Percentiles rank a stretch among this genome's conserved stretches.
phyloP scores from a whole-genome alignment of 495 filamentous ascomycete species.

The Hyaloscypha hepaticicola region DNA sequence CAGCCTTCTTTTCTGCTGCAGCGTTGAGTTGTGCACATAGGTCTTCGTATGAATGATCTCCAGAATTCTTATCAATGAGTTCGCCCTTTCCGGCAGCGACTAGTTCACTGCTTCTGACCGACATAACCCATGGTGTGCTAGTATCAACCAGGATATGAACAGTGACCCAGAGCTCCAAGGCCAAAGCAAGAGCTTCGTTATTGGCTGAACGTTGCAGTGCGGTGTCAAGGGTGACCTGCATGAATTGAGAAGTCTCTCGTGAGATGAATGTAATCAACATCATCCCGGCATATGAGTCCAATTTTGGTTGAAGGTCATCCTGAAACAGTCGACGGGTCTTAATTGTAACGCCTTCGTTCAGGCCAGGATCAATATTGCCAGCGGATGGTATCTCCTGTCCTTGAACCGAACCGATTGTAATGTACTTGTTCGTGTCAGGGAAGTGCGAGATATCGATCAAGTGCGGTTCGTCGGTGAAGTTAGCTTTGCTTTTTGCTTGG shows the following conservation, averaged over 20 bases:
- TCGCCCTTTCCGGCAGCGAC: conserved; percentile 34
- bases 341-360: conserved; percentile 11
- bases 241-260: conserved; percentile 64
- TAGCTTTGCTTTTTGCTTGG: conserved; percentile 53
- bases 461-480: conserved; percentile 56
- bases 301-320: conserved; percentile 64
- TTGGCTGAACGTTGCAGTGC: conserved; percentile 55
- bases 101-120: conserved; percentile 47
- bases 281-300: conserved; percentile 71
- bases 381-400: conserved; percentile 36
- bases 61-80: conserved; percentile 29
- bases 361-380: conserved; percentile 30
- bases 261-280: conserved; percentile 60
- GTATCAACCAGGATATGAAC: conserved; percentile 70
- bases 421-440: conserved; percentile 52
- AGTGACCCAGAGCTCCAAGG: conserved; percentile 72
- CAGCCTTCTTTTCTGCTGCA: conserved; percentile 71
- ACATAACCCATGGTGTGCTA: conserved; percentile 66
- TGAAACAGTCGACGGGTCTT: conserved; percentile 54
- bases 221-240: conserved; percentile 62
- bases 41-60: conserved; percentile 46
- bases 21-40: conserved; percentile 71
- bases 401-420: conserved; percentile 52
- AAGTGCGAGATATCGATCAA: conserved; percentile 70
- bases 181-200: conserved; percentile 62